phyloP scores from a whole-genome alignment of 208 protist species.

The Tritrichomonas foetus region DNA sequence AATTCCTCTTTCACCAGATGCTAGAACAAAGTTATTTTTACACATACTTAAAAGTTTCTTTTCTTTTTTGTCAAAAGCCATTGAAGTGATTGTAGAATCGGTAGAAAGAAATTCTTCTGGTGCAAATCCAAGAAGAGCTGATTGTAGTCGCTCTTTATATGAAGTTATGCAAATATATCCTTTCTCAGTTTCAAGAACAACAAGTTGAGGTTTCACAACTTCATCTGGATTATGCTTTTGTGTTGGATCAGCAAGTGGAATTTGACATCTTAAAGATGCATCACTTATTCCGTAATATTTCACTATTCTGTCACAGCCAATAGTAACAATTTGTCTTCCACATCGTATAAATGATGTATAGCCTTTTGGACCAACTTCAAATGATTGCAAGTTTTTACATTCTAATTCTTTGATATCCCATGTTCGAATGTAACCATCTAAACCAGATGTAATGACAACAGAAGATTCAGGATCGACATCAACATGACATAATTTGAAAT shows the following conservation, averaged over 20 bases:
- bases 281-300: not conserved
- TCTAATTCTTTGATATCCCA: not conserved
- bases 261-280: not conserved
- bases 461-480: not conserved
- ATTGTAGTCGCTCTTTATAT: not conserved
- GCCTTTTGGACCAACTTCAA: not conserved
- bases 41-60: not conserved
- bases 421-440: not conserved
- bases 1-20: not conserved
- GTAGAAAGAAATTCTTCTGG: not conserved
- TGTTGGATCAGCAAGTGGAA: not conserved
- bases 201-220: not conserved
- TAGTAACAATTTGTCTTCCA: not conserved
- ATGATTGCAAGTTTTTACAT: not conserved
- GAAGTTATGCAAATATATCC: not conserved
- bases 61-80: not conserved
- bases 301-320: not conserved
- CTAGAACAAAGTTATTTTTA: not conserved
- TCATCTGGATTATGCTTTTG: not conserved
- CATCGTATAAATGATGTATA: not conserved
- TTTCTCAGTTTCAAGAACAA: not conserved
- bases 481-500: slow-evolving; percentile 1
- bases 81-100: not conserved
- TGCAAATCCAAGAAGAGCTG: not conserved
- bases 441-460: not conserved